These are phyloP conservation scores for Sextonia rubra DNA, from an alignment of 164 flowering plant species.

Conservation along the genomic window DNA sequence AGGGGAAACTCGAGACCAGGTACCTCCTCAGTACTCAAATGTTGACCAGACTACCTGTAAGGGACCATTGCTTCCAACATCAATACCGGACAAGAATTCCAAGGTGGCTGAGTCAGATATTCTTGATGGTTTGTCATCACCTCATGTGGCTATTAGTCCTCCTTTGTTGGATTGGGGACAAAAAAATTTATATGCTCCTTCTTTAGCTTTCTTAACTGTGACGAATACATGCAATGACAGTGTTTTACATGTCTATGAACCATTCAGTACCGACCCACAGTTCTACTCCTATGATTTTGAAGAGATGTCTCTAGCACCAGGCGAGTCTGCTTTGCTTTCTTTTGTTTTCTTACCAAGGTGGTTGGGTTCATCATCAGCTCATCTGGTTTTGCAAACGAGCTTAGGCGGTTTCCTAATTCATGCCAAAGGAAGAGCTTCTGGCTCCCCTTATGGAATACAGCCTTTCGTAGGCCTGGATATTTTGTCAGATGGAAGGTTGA, in stretches of 20 bases:
- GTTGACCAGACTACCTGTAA: constrained; percentile 26
- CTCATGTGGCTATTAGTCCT: constrained; percentile 54
- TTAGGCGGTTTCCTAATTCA: constrained; percentile 68
- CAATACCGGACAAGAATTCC: constrained; percentile 19
- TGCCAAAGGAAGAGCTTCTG: constrained; percentile 58
- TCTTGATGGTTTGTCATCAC: constrained; percentile 30
- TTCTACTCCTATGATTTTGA: constrained; percentile 68
- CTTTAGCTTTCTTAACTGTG: constrained; percentile 55
- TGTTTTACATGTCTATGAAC: constrained; percentile 56
- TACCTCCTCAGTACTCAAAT: constrained; percentile 14
- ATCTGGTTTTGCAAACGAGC: constrained; percentile 70
- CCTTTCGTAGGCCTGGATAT: constrained; percentile 34
- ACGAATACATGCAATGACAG: constrained; percentile 48
- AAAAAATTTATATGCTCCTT: constrained; percentile 49
- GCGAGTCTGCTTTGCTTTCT: constrained; percentile 62
- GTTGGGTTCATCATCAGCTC: constrained; percentile 61
- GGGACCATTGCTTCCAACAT: constrained; percentile 19
- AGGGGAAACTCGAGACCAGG: constrained; percentile 19
- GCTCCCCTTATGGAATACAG: constrained; percentile 52
- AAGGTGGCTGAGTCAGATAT: constrained; percentile 22
- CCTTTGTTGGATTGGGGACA: constrained; percentile 68
- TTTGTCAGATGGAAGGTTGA: constrained; percentile 40
- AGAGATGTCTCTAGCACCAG: constrained; percentile 55
- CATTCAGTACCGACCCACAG: constrained; percentile 61
- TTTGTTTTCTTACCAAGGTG: constrained; percentile 66